Conservation (phyloP, 2,329 filamentous ascomycete species). For the Colletotrichum australisinense region DNA sequence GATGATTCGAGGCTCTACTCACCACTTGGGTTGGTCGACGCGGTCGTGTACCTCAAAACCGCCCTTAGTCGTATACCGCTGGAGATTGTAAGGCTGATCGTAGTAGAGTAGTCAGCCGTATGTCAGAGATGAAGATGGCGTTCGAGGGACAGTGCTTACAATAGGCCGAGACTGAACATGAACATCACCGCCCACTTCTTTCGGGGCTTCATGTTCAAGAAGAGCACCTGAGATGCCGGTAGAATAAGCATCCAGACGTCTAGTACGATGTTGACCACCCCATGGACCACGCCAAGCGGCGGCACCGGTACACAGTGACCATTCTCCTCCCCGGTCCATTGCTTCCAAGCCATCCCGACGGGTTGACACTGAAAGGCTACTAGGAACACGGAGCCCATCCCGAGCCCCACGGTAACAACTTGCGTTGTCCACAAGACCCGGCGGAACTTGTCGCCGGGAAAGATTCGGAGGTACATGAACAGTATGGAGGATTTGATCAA, state of each 20-base stretch:
- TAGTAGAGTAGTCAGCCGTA: background rate
- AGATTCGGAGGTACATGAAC: background rate
- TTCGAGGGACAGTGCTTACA: background rate
- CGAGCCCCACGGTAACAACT: background rate
- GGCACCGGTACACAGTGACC: background rate
- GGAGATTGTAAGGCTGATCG: background rate
- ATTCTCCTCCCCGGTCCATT: background rate
- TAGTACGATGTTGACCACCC: background rate
- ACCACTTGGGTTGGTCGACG: background rate
- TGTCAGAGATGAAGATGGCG: too few species aligned
- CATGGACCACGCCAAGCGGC: background rate
- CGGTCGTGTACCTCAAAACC: background rate
- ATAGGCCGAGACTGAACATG: slow-evolving; percentile 17
- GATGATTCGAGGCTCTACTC: too few species aligned
- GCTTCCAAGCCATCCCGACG: background rate
- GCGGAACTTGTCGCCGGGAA: background rate
- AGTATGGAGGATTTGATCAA: background rate
- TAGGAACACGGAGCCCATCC: background rate
- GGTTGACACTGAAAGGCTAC: slow-evolving; percentile 1
- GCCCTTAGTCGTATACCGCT: background rate
- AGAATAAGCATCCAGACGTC: slow-evolving; percentile 21
- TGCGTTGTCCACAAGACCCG: background rate
- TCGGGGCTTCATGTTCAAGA: background rate
- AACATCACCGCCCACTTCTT: slow-evolving; percentile 12
- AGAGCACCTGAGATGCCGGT: background rate